Evolutionary conservation across 2,329 filamentous ascomycete genomes (phyloP).

Genomic region (Setomelanomma holmii): DNA sequence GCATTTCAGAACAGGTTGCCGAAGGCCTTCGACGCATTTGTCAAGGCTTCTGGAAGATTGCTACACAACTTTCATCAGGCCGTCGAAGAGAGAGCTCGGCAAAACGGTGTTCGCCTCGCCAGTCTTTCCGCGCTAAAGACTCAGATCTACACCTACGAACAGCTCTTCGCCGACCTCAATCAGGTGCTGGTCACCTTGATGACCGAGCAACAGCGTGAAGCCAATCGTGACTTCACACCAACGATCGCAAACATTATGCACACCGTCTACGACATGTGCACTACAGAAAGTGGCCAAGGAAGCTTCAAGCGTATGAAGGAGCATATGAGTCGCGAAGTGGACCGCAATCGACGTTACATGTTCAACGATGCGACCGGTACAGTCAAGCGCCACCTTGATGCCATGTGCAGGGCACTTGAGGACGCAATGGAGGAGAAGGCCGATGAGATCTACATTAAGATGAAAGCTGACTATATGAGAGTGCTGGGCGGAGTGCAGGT

Average conservation of each 20-base stretch:
- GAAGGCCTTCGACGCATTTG: conserved; percentile 48
- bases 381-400: conserved; percentile 51
- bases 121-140: conserved; percentile 50
- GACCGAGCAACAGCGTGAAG: conserved; percentile 58
- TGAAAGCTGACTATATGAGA: conserved; percentile 49
- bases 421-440: conserved; percentile 53
- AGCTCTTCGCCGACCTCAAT: conserved; percentile 50
- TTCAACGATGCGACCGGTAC: conserved; percentile 55
- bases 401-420: conserved; percentile 54
- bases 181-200: conserved; percentile 46
- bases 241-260: conserved; percentile 56
- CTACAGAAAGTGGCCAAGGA: conserved; percentile 55
- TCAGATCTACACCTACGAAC: conserved; percentile 53
- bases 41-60: conserved; percentile 36
- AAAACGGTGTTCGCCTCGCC: conserved; percentile 50
- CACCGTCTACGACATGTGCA: conserved; percentile 56
- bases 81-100: conserved; percentile 49
- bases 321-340: conserved; percentile 57
- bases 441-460: conserved; percentile 52
- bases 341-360: conserved; percentile 54
- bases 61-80: conserved; percentile 53
- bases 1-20: conserved; percentile 54
- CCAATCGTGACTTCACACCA: conserved; percentile 62
- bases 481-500: conserved; percentile 38
- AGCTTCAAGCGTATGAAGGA: conserved; percentile 61